A percentile compares a stretch with the other conserved stretches of the same genome.
Evolutionary conservation across 139 green algal genomes (phyloP).

Genomic region (Coccomyxa sp.): DNA sequence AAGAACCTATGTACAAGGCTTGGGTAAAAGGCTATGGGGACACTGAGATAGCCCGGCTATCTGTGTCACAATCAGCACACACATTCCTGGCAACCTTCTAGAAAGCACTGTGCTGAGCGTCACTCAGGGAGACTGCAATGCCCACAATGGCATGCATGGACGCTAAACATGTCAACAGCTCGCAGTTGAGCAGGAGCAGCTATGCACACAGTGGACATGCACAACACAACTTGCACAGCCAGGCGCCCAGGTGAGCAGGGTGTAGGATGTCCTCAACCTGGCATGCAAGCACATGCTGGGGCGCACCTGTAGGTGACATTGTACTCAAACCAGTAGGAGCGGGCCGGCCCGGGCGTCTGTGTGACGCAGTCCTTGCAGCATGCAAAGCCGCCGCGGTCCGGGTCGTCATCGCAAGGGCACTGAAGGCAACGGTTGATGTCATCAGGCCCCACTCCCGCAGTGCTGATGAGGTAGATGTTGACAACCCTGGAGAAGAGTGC

Average conservation of each 20-base stretch:
- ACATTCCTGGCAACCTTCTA: too few species aligned
- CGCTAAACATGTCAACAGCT: too few species aligned
- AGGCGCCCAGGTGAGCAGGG: too few species aligned
- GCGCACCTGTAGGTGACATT: background rate
- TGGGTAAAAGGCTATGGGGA: background rate
- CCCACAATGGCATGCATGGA: too few species aligned
- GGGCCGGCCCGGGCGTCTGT: background rate
- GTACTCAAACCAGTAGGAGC: background rate
- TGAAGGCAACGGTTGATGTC: background rate
- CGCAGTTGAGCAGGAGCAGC: too few species aligned
- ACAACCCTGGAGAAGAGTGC: background rate
- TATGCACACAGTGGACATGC: too few species aligned
- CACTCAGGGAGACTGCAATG: too few species aligned
- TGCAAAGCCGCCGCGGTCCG: background rate
- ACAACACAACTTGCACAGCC: too few species aligned
- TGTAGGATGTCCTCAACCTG: too few species aligned
- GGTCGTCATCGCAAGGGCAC: background rate
- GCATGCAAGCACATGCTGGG: too few species aligned
- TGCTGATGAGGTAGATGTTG: conserved; percentile 3
- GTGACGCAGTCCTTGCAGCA: background rate
- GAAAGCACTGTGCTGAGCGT: too few species aligned
- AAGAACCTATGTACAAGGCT: background rate
- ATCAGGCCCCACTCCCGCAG: background rate
- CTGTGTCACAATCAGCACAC: too few species aligned
- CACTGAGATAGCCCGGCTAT: background rate